Evolutionary conservation across 305 asterid species (phyloP).

Genomic region (Fraxinus paxiana): DNA sequence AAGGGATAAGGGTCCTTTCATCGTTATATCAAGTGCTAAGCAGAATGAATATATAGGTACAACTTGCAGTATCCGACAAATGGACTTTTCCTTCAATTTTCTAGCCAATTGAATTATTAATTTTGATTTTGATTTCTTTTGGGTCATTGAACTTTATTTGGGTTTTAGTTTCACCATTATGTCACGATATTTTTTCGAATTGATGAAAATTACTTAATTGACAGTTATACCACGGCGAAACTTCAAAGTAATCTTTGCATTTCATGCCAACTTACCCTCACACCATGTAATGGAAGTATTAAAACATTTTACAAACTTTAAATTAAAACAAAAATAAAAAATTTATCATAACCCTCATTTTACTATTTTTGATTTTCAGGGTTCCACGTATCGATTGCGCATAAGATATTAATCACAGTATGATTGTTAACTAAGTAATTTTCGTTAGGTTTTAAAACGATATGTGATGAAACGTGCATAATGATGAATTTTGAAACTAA

Average conservation of each 20-base stretch:
- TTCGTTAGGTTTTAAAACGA: neutral
- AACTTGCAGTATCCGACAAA: neutral
- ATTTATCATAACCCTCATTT: too few species aligned
- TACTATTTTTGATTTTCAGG: neutral
- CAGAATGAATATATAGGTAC: neutral
- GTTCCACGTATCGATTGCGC: neutral
- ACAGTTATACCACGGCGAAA: neutral
- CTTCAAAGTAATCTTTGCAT: neutral
- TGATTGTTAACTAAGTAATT: neutral
- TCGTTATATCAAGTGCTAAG: neutral
- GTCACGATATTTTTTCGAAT: neutral
- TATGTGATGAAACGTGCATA: neutral
- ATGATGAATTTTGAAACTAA: neutral
- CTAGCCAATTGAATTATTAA: neutral
- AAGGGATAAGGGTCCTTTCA: constrained; percentile 17
- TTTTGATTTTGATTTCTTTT: neutral
- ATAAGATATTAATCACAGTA: neutral
- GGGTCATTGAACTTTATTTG: neutral
- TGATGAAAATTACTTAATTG: neutral
- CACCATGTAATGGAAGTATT: neutral
- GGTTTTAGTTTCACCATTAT: neutral
- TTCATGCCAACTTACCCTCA: neutral
- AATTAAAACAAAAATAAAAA: too few species aligned
- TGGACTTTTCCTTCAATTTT: neutral
- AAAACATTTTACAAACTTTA: too few species aligned